Percentiles rank a stretch among this genome's conserved stretches.
These are phyloP conservation scores for Dendryphion nanum DNA, from an alignment of 2,329 filamentous ascomycete genomes.

Conservation along the genomic window DNA sequence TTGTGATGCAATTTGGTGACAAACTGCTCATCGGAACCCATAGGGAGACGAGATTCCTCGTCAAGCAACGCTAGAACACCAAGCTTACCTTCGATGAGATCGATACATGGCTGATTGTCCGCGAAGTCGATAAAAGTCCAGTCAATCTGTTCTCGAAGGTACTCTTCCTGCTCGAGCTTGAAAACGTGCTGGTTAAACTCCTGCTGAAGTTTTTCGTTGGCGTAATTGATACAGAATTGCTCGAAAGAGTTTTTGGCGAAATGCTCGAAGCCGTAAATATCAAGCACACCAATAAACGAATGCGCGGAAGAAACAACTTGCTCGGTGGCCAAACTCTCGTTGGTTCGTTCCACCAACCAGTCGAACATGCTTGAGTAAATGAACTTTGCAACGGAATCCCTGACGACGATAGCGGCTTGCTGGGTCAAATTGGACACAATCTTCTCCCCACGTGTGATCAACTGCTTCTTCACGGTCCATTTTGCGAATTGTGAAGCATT, in stretches of 20 bases:
- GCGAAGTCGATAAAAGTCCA: constrained; percentile 99
- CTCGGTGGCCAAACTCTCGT: constrained; percentile 83
- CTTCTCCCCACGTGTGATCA: constrained; percentile 94
- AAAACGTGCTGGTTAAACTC: constrained; percentile 99
- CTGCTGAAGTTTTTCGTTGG: constrained; percentile 98
- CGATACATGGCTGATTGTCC: constrained; percentile 98
- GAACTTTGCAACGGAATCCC: constrained; percentile 97
- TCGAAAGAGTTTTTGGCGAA: constrained; percentile 99
- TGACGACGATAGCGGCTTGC: constrained; percentile 88
- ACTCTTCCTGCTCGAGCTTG: constrained; percentile 98
- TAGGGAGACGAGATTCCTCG: constrained; percentile 92
- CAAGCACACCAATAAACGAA: constrained; percentile 95
- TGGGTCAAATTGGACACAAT: constrained; percentile 94
- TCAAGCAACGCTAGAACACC: constrained; percentile 90
- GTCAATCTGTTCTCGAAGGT: constrained; percentile 92
- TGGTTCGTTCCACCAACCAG: constrained; percentile 98
- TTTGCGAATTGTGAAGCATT: constrained; percentile 84
- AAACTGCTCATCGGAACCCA: constrained; percentile 96
- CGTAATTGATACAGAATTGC: constrained; percentile 99
- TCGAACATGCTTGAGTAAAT: constrained; percentile 98
- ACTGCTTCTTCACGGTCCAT: constrained; percentile 99
- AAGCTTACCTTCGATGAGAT: constrained; percentile 94
- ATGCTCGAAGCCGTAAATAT: constrained; percentile 99
- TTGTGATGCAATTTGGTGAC: constrained; percentile 95
- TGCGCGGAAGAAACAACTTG: constrained; percentile 77